Evolutionary conservation across 805 yeast genomes (phyloP), one percentile per base, ranked within the genome.

Genomic region (Candida tallmaniae): DNA sequence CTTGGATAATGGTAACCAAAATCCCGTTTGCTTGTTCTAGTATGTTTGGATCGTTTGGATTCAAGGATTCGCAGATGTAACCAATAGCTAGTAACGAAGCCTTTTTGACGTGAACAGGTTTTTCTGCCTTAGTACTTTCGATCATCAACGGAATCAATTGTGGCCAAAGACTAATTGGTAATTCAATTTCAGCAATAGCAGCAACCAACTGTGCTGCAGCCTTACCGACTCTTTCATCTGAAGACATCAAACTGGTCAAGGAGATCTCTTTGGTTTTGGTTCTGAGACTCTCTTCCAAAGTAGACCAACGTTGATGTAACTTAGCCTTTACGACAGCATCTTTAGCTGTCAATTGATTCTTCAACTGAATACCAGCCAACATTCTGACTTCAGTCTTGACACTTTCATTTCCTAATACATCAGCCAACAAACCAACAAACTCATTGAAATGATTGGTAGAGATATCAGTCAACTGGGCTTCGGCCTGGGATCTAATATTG

Each of bases 151-250:
- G 76, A 65, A 90, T 85, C 51, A 93, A 72, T 41, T 83, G 90
- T 18, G 82, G 79, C 98, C 98, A 93, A 53, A 83, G 86, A 44
- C 73, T 72, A 42, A 82, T 67, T 29, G 97, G 97, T 44, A 93
- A 70, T 58, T 93, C 98, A 38, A 90, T 85, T 44, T 82, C 90
- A n/a, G 97, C 98, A 49, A 93, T 85, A 8, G 97, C 95, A 22
- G 97, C 95, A 33, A 93, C 90, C 45, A 90, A 70, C 66, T 90
- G 97, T 16, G 98, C 96, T 17, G 90, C 82, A 19, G 95, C 74
- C 38, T 80, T 78, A 21, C 95, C 93, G 36, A 90, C 96, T 51
- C 86, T 75, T 44, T 76, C 83, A 48, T 78, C 76, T n/a, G 65
- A 55, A 12, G 84, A 70, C 36, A 80, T 56, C 36, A 93, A 73